These are phyloP conservation scores for Mercurialis annua DNA, from an alignment of 345 rosid species.

Conservation along the genomic window DNA sequence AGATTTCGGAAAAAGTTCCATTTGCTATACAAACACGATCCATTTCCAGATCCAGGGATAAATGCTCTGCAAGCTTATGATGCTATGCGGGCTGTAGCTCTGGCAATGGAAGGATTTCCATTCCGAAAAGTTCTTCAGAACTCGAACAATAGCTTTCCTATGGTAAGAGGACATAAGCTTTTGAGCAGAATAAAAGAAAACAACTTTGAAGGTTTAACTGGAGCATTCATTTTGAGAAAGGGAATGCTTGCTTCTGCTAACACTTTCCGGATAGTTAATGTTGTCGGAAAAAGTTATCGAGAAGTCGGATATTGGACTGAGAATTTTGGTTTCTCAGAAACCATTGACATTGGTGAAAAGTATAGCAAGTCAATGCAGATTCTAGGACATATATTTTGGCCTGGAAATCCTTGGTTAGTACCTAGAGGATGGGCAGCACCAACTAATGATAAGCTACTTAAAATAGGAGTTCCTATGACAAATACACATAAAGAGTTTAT, in stretches of 20 bases:
- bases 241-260: neutral
- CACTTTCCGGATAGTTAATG: slow-evolving; percentile 17
- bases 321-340: slow-evolving; percentile 22
- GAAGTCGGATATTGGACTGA: slow-evolving; percentile 28
- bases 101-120: neutral
- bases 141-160: neutral
- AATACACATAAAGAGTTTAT: slow-evolving; percentile 20
- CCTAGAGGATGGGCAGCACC: slow-evolving; percentile 26
- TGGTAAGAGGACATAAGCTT: neutral
- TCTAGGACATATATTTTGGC: slow-evolving; percentile 27
- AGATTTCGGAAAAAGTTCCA: slow-evolving; percentile 8
- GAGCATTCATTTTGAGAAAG: slow-evolving; percentile 5
- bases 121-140: too few relatives aligned
- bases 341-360: neutral
- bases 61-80: slow-evolving; percentile 27
- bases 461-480: slow-evolving; percentile 19
- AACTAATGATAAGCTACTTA: slow-evolving; percentile 3
- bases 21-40: slow-evolving; percentile 5
- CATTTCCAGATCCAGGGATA: slow-evolving; percentile 8
- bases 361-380: slow-evolving; percentile 16
- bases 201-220: slow-evolving; percentile 27
- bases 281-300: slow-evolving; percentile 18
- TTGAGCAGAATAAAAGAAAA: neutral
- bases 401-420: slow-evolving; percentile 15
- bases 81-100: slow-evolving; percentile 18